Conservation (phyloP, 352 stramenopile species). For the Phytophthora uliginosa region DNA sequence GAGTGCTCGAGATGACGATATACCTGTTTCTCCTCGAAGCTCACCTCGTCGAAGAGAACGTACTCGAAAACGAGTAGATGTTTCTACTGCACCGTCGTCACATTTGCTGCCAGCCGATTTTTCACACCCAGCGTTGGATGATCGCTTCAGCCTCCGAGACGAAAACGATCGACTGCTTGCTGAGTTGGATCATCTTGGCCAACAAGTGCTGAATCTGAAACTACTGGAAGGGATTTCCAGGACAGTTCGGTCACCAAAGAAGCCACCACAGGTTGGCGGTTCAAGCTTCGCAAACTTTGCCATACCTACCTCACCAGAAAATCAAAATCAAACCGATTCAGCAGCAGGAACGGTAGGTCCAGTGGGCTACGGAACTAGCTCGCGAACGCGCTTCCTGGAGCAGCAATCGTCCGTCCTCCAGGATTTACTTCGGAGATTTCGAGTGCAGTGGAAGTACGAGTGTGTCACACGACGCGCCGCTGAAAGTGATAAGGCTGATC, state of each 20-base stretch:
- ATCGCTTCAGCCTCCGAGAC: slow-evolving; percentile 56
- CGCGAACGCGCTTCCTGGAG: slow-evolving; percentile 51
- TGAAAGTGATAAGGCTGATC: slow-evolving; percentile 51
- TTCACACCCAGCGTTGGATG: slow-evolving; percentile 28
- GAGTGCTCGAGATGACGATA: slow-evolving; percentile 25
- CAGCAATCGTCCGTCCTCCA: slow-evolving; percentile 63
- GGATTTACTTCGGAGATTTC: slow-evolving; percentile 59
- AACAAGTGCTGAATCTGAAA: slow-evolving; percentile 60
- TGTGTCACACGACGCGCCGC: slow-evolving; percentile 37
- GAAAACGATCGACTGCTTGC: slow-evolving; percentile 59
- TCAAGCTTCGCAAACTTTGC: slow-evolving; percentile 21
- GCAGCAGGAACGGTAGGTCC: slow-evolving; percentile 20
- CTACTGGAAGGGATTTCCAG: slow-evolving; percentile 36
- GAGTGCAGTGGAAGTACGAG: slow-evolving; percentile 64
- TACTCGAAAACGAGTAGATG: slow-evolving; percentile 38
- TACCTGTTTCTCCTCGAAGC: slow-evolving; percentile 24
- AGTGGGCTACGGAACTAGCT: slow-evolving; percentile 38
- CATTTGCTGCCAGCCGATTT: slow-evolving; percentile 14
- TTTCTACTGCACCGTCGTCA: slow-evolving; percentile 9
- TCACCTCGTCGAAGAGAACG: slow-evolving; percentile 27
- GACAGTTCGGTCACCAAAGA: slow-evolving; percentile 23
- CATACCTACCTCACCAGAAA: slow-evolving; percentile 11
- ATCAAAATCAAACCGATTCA: slow-evolving; percentile 15
- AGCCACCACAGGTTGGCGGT: slow-evolving; percentile 9
- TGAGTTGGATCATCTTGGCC: slow-evolving; percentile 49